A percentile compares a stretch with the other conserved stretches of the same genome.
Evolutionary conservation across 768 basidiomycete genomes (phyloP).

Genomic region (Guyanaporus albipodus): DNA sequence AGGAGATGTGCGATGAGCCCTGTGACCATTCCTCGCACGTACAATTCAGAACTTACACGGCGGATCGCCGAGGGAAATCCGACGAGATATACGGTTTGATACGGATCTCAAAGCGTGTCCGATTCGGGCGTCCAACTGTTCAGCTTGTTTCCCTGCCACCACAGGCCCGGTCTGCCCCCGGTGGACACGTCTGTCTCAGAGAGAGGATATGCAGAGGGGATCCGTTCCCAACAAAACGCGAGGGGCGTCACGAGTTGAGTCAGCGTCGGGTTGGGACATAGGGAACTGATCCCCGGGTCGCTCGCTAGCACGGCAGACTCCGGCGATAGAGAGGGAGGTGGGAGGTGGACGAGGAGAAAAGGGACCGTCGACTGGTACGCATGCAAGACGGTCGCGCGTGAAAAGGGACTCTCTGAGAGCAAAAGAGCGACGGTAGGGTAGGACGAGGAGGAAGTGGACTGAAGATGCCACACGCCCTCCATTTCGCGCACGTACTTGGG

Average conservation of each 20-base stretch:
- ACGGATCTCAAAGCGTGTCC: too few species aligned
- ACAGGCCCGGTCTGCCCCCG: conserved; percentile 39
- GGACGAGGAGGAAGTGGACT: neutral
- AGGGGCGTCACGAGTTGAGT: conserved; percentile 18
- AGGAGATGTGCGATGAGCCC: too few species aligned
- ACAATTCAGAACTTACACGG: too few species aligned
- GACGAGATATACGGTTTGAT: too few species aligned
- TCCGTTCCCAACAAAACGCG: conserved; percentile 24
- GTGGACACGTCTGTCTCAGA: neutral
- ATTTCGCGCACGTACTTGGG: conserved; percentile 84
- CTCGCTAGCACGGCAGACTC: neutral
- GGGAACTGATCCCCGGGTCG: conserved; percentile 2
- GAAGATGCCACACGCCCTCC: conserved; percentile 74
- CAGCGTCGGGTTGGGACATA: conserved; percentile 24
- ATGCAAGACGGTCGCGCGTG: conserved; percentile 60
- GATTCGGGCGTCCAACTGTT: conserved; percentile 19
- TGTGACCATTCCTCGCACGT: too few species aligned
- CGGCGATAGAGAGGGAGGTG: conserved; percentile 30
- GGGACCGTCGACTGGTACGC: conserved; percentile 76
- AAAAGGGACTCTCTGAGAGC: conserved; percentile 79
- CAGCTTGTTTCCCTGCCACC: conserved; percentile 31
- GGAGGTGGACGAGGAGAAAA: conserved; percentile 75
- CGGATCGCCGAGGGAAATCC: too few species aligned
- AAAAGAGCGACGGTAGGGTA: conserved; percentile 57
- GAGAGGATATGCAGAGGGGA: neutral